A percentile compares a stretch with the other conserved stretches of the same genome.
Conservation (phyloP, 2,329 filamentous ascomycete species). For the Aspergillus pseudonomiae region DNA sequence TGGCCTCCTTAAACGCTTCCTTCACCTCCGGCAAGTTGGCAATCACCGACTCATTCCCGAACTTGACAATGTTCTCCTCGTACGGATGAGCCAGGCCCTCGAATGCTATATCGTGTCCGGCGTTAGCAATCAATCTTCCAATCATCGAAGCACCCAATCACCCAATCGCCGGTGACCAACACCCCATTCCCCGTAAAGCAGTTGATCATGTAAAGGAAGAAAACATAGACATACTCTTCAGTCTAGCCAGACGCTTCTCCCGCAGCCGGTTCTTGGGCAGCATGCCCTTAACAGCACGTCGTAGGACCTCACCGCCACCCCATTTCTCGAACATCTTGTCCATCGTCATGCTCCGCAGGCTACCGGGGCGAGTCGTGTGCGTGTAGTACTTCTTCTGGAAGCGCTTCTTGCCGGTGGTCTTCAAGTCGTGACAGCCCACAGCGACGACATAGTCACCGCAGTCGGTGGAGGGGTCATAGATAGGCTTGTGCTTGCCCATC, state of each 20-base stretch:
- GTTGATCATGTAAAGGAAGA: background rate
- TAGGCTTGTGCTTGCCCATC: conserved; percentile 99
- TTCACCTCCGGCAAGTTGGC: conserved; percentile 39
- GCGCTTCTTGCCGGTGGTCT: conserved; percentile 89
- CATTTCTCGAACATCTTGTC: conserved; percentile 92
- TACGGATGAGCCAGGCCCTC: conserved; percentile 93
- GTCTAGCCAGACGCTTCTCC: conserved; percentile 79
- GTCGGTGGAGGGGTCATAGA: conserved; percentile 95
- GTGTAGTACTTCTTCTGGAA: conserved; percentile 95
- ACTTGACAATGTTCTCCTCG: conserved; percentile 79
- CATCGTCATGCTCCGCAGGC: conserved; percentile 87
- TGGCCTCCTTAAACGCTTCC: conserved; percentile 39
- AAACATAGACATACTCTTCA: conserved; percentile 66
- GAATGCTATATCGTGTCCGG: conserved; percentile 62
- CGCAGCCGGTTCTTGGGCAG: conserved; percentile 93
- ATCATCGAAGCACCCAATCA: background rate
- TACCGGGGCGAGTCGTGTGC: conserved; percentile 88
- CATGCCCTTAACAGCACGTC: conserved; percentile 94
- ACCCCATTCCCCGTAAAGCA: conserved; percentile 11
- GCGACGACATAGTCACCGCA: conserved; percentile 99
- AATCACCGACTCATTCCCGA: conserved; percentile 59
- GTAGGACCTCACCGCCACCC: conserved; percentile 87
- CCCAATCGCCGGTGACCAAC: background rate
- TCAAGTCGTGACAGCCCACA: conserved; percentile 81
- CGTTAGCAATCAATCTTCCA: background rate